These are phyloP conservation scores for Aspergillus terreus DNA, from an alignment of 2,329 filamentous ascomycete species.

Conservation along the genomic window DNA sequence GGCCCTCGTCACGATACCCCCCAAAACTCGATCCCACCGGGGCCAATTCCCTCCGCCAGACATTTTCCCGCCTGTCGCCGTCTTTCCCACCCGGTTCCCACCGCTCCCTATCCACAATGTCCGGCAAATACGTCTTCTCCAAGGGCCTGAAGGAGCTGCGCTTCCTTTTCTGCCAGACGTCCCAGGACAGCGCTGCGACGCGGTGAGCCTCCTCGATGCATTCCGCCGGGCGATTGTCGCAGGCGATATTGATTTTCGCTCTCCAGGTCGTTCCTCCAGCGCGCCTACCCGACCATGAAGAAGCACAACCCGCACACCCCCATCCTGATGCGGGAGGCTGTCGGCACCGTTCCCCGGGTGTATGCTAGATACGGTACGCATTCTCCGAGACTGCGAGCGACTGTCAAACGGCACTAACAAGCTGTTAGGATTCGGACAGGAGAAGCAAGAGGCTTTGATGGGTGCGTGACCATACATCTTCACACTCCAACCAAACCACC, in stretches of 20 bases:
- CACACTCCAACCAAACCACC: slow-evolving; percentile 4
- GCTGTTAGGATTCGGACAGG: slow-evolving; percentile 59
- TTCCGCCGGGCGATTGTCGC: background rate
- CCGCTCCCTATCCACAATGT: slow-evolving; percentile 57
- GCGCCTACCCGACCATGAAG: slow-evolving; percentile 98
- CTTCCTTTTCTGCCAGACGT: slow-evolving; percentile 95
- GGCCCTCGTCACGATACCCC: slow-evolving; percentile 8
- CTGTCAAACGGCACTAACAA: slow-evolving; percentile 14
- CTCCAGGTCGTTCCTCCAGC: slow-evolving; percentile 76
- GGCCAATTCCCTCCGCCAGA: background rate
- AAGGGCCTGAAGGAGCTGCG: slow-evolving; percentile 89
- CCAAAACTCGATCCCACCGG: slow-evolving; percentile 5
- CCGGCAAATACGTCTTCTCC: slow-evolving; percentile 86
- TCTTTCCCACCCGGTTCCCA: background rate
- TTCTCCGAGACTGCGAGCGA: background rate
- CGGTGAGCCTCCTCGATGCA: slow-evolving; percentile 61
- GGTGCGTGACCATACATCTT: slow-evolving; percentile 40
- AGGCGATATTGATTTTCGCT: background rate
- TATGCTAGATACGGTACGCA: slow-evolving; percentile 85
- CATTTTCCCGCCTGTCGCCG: background rate
- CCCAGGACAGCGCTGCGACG: slow-evolving; percentile 81
- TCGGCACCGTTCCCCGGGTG: slow-evolving; percentile 76
- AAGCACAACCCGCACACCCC: slow-evolving; percentile 94
- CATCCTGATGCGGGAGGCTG: slow-evolving; percentile 91
- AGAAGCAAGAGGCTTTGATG: slow-evolving; percentile 61